Evolutionary conservation across 2,329 filamentous ascomycete species (phyloP), one percentile per base, ranked within the genome.

Genomic region (Elsinoe necatrix): DNA sequence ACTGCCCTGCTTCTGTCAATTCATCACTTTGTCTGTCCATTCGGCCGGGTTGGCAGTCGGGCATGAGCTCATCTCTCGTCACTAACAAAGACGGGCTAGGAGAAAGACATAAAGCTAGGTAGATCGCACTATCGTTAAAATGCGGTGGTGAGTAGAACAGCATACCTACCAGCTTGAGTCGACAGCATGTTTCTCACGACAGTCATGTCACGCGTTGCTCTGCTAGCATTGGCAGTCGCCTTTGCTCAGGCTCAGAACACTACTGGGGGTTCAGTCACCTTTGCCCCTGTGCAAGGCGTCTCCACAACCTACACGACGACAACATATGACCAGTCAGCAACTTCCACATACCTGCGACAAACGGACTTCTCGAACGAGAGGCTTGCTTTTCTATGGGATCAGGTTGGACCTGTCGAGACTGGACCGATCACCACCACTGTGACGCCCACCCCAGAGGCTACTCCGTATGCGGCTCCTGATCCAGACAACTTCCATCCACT

Each of bases 341-440:
- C 74, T 21, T 71, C 70, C 18, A 74, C 74, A 12, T 68, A 73
- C 9, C 65, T 72, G 41, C 69, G 65, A 3, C 74, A 75, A 34
- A 70, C 66, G 1, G 72, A 75, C 57, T 78, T 75, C 63, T 75
- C 73, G 0, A 71, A 77, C 51, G 71, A 76, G 59, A 72, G 72
- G 16, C 16, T 48, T 21, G 21, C 39, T 57, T 66, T 68, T 45
- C 52, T 67, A 20, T 68, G 67, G 67, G 62, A 68, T 43, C 58
- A 67, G 7, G 61, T 69, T 18, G 67, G 65, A 4, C 66, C 67
- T 8, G 63, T 69, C 2, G 50, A 58, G 4, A 57, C 57, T 12
- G 63, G 65, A 1, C 42, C 60, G 14, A 59, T 63, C 48, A 67
- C 62, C 16, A 68, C 66, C 1, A 68, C 66, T 4, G 65, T 66